Conservation (phyloP, 495 filamentous ascomycete species). For the Aspergillus conjunctus region DNA sequence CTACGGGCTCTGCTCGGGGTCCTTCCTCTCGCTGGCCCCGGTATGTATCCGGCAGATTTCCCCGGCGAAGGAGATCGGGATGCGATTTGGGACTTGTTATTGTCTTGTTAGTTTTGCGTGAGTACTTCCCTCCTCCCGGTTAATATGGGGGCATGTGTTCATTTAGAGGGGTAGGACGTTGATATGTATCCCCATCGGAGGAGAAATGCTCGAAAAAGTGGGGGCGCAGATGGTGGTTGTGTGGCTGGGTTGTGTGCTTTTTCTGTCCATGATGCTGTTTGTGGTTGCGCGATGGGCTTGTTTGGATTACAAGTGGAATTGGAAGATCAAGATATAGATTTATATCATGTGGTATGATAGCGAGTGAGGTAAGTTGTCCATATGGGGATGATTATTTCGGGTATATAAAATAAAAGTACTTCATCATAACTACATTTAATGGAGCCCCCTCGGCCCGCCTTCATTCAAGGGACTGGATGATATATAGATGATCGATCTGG, state of each 20-base stretch:
- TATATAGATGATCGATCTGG: not conserved
- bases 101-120: conserved; percentile 63
- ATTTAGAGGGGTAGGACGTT: conserved; percentile 32
- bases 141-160: not conserved
- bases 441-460: no score
- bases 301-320: conserved; percentile 50
- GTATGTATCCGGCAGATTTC: conserved; percentile 66
- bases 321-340: conserved; percentile 41
- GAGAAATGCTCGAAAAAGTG: conserved; percentile 45
- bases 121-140: conserved; percentile 5
- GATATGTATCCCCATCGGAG: conserved; percentile 44
- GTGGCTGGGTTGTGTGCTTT: conserved; percentile 41
- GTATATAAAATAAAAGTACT: no score
- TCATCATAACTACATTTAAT: no score
- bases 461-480: not conserved
- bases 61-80: conserved; percentile 62
- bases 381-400: no score
- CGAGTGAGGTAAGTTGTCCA: no score
- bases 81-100: conserved; percentile 68
- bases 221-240: conserved; percentile 39
- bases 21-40: conserved; percentile 62
- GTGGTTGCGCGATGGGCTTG: conserved; percentile 52
- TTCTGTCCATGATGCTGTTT: conserved; percentile 42
- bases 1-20: conserved; percentile 62
- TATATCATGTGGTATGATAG: no score